These are phyloP conservation scores for Diversispora eburnea DNA, from an alignment of 192 early-diverging fungal genomes.

Conservation along the genomic window DNA sequence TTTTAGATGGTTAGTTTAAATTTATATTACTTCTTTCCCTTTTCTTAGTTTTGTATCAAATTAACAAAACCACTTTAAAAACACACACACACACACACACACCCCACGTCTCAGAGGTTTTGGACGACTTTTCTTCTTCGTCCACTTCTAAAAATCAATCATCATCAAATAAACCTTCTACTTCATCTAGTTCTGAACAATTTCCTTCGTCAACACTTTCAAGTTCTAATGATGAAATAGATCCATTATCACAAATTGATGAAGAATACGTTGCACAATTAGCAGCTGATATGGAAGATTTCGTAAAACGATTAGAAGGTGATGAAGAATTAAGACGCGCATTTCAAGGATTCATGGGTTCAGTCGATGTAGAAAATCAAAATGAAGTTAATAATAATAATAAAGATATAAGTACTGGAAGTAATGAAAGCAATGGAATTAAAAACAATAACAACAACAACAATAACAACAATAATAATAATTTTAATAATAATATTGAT, in stretches of 20 bases:
- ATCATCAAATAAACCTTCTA: slow-evolving; percentile 41
- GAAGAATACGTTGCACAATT: slow-evolving; percentile 74
- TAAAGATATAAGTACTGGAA: slow-evolving; percentile 2
- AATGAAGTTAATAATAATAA: slow-evolving; percentile 20
- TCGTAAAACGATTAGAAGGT: slow-evolving; percentile 61
- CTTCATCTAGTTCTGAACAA: slow-evolving; percentile 35
- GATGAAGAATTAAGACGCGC: slow-evolving; percentile 50
- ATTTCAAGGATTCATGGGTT: slow-evolving; percentile 55
- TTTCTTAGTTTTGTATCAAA: too few species aligned
- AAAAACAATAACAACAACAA: too few species aligned
- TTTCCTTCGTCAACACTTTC: slow-evolving; percentile 9
- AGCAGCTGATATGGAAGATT: slow-evolving; percentile 77
- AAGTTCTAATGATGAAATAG: slow-evolving; percentile 26
- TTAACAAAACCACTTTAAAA: too few species aligned
- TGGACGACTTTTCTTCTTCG: slow-evolving; percentile 63
- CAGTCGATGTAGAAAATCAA: slow-evolving; percentile 35
- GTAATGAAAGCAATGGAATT: not conserved
- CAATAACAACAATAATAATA: too few species aligned
- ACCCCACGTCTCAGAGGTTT: slow-evolving; percentile 49
- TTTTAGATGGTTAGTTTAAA: too few species aligned
- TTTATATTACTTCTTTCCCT: too few species aligned
- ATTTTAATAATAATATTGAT: too few species aligned
- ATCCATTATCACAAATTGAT: slow-evolving; percentile 42
- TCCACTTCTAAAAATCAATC: slow-evolving; percentile 26
- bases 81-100: too few species aligned